These are phyloP conservation scores for Lycium ferocissimum DNA, from an alignment of 257 asterid genomes.

Conservation along the genomic window DNA sequence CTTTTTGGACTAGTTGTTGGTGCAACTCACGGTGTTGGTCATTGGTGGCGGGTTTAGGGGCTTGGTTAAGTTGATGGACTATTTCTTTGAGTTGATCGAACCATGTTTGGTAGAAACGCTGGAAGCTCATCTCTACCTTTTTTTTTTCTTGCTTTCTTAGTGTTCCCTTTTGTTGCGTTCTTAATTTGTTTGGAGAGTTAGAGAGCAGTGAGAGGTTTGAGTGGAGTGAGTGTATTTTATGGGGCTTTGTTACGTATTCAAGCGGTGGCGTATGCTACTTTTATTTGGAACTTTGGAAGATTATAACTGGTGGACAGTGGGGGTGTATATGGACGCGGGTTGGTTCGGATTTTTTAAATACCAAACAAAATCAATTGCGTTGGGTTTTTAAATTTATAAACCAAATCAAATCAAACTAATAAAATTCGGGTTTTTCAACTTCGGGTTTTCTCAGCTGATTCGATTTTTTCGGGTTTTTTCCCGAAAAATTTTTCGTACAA, in stretches of 20 bases:
- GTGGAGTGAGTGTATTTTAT: not conserved
- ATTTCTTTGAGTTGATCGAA: constrained; percentile 53
- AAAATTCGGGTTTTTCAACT: too few species aligned
- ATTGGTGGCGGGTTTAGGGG: constrained; percentile 46
- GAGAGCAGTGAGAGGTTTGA: not conserved
- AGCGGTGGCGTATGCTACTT: too few species aligned
- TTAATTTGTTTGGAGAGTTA: not conserved
- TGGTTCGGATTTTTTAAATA: too few species aligned
- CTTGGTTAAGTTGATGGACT: constrained; percentile 48
- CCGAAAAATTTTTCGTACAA: too few species aligned
- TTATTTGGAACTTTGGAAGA: too few species aligned
- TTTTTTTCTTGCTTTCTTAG: not conserved
- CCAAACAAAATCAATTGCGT: too few species aligned
- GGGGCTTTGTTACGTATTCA: not conserved
- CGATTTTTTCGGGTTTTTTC: too few species aligned
- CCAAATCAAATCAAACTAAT: too few species aligned
- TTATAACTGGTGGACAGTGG: too few species aligned
- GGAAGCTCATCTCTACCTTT: constrained; percentile 44
- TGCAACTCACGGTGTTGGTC: constrained; percentile 47
- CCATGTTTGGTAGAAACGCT: constrained; percentile 64
- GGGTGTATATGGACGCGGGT: too few species aligned
- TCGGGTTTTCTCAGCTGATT: too few species aligned
- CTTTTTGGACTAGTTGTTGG: constrained; percentile 48
- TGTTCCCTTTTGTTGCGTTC: not conserved
- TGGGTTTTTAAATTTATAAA: too few species aligned